Percentiles rank a stretch among this genome's conserved stretches.
Conservation (phyloP, 805 yeast genomes). For the Metschnikowia lochheadii region DNA sequence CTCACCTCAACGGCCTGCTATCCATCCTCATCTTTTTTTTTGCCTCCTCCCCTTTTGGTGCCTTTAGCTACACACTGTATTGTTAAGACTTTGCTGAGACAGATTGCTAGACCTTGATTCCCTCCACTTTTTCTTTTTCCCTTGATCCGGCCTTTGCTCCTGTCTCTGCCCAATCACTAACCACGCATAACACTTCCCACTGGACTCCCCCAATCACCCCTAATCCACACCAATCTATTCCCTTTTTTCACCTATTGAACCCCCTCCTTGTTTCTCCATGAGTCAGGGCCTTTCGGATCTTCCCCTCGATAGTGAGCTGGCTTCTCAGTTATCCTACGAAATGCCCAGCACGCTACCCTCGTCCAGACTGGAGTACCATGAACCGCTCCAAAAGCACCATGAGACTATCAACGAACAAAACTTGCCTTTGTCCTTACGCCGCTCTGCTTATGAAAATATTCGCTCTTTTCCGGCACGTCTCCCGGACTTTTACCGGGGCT, state of each 20-base stretch:
- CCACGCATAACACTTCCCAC: not conserved
- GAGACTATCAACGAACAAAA: not conserved
- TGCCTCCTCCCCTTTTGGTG: not conserved
- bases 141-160: not conserved
- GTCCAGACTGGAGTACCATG: conserved; percentile 1
- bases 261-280: not conserved
- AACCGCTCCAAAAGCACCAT: not conserved
- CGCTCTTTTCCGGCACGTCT: not conserved
- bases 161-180: not conserved
- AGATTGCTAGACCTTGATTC: too few species aligned
- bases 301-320: conserved; percentile 7
- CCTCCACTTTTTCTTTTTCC: too few species aligned
- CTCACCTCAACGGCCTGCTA: not conserved
- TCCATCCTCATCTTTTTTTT: not conserved
- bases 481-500: conserved; percentile 5
- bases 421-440: not conserved
- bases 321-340: conserved; percentile 8
- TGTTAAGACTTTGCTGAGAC: not conserved
- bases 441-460: not conserved
- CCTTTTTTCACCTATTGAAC: not conserved
- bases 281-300: conserved; percentile 10
- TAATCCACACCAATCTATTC: not conserved
- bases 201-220: not conserved
- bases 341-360: conserved; percentile 3
- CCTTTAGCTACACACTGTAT: too few species aligned